These are phyloP conservation scores for Solanum piurae DNA, from an alignment of 257 asterid species.

Conservation along the genomic window DNA sequence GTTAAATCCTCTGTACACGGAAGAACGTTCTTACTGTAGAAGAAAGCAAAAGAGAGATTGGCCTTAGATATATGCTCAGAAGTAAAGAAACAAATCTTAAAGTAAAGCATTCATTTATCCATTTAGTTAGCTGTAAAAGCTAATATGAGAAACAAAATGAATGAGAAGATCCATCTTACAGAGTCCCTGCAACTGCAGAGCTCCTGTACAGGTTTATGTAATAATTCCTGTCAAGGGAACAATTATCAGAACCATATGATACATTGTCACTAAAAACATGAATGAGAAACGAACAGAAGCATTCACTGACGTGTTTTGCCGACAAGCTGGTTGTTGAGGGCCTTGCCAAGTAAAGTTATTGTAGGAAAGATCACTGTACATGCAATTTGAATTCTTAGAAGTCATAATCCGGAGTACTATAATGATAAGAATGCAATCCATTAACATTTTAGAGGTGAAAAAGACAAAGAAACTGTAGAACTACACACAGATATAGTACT, in stretches of 20 bases:
- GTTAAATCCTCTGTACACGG: slow-evolving; percentile 25
- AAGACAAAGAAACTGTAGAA: neutral
- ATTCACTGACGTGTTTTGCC: slow-evolving; percentile 36
- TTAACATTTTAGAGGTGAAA: neutral
- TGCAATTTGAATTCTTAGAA: neutral
- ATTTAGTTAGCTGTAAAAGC: neutral
- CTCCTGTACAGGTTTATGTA: slow-evolving; percentile 64
- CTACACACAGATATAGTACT: neutral
- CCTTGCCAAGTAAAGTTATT: slow-evolving; percentile 80
- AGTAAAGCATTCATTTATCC: neutral
- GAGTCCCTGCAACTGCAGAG: slow-evolving; percentile 35
- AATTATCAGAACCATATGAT: neutral
- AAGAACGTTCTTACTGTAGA: slow-evolving; percentile 24
- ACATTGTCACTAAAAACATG: neutral
- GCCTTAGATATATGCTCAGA: slow-evolving; percentile 2
- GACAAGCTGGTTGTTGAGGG: slow-evolving; percentile 61
- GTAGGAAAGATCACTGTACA: slow-evolving; percentile 83
- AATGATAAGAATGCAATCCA: neutral
- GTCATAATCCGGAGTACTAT: neutral
- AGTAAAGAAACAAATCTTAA: neutral
- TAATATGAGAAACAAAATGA: neutral
- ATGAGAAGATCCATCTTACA: slow-evolving; percentile 35
- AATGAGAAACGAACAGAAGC: neutral
- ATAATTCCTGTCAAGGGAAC: slow-evolving; percentile 33
- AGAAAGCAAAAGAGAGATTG: slow-evolving; percentile 4